Base-by-base conservation (phyloP, 2,329 filamentous ascomycete genomes). In the Cladosporium sp. region DNA sequence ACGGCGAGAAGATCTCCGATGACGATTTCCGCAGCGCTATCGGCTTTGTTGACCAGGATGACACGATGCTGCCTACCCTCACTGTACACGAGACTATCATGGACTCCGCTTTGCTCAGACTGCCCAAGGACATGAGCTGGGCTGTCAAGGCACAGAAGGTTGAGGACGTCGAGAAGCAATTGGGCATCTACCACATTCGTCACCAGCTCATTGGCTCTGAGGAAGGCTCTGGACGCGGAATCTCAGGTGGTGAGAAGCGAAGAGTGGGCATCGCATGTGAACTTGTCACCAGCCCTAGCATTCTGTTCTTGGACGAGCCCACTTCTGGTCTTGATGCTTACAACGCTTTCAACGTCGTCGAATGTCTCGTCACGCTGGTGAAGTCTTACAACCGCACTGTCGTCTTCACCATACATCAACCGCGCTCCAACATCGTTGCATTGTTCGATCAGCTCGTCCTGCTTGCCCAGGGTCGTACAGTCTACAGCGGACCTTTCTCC, bases 51-150 rank as follows among this genome's bases (percentile, higher is more conserved):
- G 94, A 99, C 66, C 94, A 99, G 75, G 94, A 99, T 70, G 94
- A 99, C 70, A 96, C 93, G 4, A 93, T 99, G 86, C 80, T 99
- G 42, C 88, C 94, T 0, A 99, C 94, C 0, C 78, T 99, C 64
- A 99, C 94, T 0, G 94, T 99, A 8, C 94, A 99, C 72, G 94
- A 99, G 74, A 99, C 94, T 0, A 99, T 99, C 61, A 79, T 97
- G 62, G 97, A 90, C 66, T 97, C 93, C 68, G 94, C 94, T 24
- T 78, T 97, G 17, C 83, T 99, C 49, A 86, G 95, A 65, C 81
- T 99, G n/a, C 94, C 94, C 3, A 87, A 87, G 53, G 89, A 95
- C 66, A 99, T 99, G 94, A 88, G 88, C 61, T 83, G 84, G 56
- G 77, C 83, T 0, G 86, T 89, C n/a, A 99, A 99, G 72, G 89